Base-by-base conservation (phyloP, 352 stramenopile genomes). In the Phytophthora pinifolia region DNA sequence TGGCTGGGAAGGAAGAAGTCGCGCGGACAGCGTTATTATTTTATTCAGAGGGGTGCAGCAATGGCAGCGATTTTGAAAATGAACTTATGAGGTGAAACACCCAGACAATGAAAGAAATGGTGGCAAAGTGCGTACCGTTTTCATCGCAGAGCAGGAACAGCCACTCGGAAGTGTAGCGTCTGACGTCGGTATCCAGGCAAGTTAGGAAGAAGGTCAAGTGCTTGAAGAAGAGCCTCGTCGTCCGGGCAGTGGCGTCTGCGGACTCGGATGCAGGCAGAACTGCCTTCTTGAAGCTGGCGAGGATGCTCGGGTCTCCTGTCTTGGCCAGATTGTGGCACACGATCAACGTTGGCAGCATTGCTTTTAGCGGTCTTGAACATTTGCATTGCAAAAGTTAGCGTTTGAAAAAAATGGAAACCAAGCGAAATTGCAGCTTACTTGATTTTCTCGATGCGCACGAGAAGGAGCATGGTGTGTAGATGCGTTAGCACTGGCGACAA, bases 161-260 rank as follows among this genome's bases (percentile, higher is more conserved):
- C 73, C 75, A 89, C 41, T 94, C 81, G 42, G 79, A 78, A 36
- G 71, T 67, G 59, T 74, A 89, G 25, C 83, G 76, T 45, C 79
- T 76, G 54, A 91, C 67, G 20, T 87, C 70, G 9, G 78, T 86
- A 46, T 93, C 67, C 14, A 89, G 56, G 34, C 80, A 83, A 22
- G 83, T 93, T 17, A 93, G 62, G 46, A 88, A 90, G 46, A 78
- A 86, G 27, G 57, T 75, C 17, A 93, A 60, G 36, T 89, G 74
- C 17, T 79, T 76, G 55, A 83, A 83, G 55, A 76, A 82, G 34
- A 83, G 75, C 1, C 31, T 18, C 9, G 59, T 67, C 12, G 41
- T 56, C 25, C 22, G 22, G 27, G 61, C 43, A 43, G 38, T 14
- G 15, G 15, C 15, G 38, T 58, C 52, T 9, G 35, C 29, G 0